phyloP scores from a whole-genome alignment of 225 moss, liverwort and hornwort genomes.

The Climacium dendroides region DNA sequence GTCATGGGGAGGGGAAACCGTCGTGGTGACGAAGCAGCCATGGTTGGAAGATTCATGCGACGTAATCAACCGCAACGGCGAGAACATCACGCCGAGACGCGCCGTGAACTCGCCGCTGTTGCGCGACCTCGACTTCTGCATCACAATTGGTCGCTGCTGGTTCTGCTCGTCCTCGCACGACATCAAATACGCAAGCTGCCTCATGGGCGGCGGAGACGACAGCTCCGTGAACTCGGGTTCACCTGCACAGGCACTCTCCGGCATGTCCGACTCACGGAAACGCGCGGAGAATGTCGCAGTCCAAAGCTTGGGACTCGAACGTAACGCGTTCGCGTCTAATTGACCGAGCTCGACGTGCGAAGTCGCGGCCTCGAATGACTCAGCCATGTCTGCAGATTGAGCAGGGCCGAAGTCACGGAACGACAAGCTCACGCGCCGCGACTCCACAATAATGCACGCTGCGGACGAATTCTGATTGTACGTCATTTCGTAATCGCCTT shows the following conservation, averaged over 20 bases:
- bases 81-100: constrained; percentile 31
- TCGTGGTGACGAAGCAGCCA: constrained; percentile 5
- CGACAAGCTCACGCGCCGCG: constrained; percentile 26
- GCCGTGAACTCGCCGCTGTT: constrained; percentile 29
- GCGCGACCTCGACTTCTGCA: constrained; percentile 11
- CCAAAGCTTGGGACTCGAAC: constrained; percentile 50
- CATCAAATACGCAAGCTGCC: background rate
- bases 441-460: constrained; percentile 6
- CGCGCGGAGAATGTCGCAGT: constrained; percentile 53
- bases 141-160: background rate
- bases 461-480: constrained; percentile 6
- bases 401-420: constrained; percentile 38
- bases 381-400: background rate
- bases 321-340: background rate
- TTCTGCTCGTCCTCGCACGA: constrained; percentile 5
- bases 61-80: constrained; percentile 19
- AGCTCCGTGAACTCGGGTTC: background rate
- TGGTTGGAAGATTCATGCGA: constrained; percentile 10
- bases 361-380: background rate
- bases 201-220: background rate
- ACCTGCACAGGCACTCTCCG: background rate
- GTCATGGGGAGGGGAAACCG: constrained; percentile 7
- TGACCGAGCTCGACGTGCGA: constrained; percentile 2
- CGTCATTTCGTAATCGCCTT: background rate
- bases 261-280: constrained; percentile 4